Base-by-base conservation (phyloP, 1,284 basidiomycete genomes). In the Pisolithus thermaeus region DNA sequence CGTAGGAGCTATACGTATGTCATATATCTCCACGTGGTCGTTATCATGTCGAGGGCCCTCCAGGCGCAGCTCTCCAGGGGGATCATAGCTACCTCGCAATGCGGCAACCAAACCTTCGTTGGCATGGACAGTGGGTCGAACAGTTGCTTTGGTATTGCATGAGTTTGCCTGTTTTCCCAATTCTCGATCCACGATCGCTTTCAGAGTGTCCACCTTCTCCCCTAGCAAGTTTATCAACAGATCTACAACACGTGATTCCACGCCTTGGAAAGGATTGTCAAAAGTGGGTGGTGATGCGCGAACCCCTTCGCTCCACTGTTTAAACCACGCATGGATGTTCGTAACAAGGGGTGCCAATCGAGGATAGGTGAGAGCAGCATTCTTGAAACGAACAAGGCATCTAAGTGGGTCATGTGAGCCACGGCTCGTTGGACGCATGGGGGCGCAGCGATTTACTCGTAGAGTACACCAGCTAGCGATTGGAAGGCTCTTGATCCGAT, bases 21-120 rank as follows among this genome's bases (percentile, higher is more conserved):
- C 64, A 3, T 59, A 48, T n/a, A 89, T 80, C 30, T 79, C 71
- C 16, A 69, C 61, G 30, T 67, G 70, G 58, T 90, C 86, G 51
- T 89, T 88, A 57, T 87, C 78, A 54, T 88, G 84, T 3, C 84
- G 72, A 1, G 77, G 74, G 3, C 83, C 84, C 0, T 69, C 70
- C 4, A 54, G 42, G 1, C 80, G 75, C 2, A 76, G 59, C 0
- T 63, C 62, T 8, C 84, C 84, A 0, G 84, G 84, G 16, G 77
- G 77, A 46, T 80, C 76, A 56, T 79, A 82, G 38, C 61, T 68
- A 41, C 68, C 68, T 14, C 61, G 58, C 9, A 80, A 64, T 4
- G 72, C 69, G 22, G 70, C 68, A 3, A 72, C 52, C n/a, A 74
- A 51, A 4, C 61, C 69, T 41, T 70, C 72, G 22, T 59, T 56